Evolutionary conservation across 176 grass and related monocot genomes (phyloP).

Genomic region (Musa troglodytarum): DNA sequence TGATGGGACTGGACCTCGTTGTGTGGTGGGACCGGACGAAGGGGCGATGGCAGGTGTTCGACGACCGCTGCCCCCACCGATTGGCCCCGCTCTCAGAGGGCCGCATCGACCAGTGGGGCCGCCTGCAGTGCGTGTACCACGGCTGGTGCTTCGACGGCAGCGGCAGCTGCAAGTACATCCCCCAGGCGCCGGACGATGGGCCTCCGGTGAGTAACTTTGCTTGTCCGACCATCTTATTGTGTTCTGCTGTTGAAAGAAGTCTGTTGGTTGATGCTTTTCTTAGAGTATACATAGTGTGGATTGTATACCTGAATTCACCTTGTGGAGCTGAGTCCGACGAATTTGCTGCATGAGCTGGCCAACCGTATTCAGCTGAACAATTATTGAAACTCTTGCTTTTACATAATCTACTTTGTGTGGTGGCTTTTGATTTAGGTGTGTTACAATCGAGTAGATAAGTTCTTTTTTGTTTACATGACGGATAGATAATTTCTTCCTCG

Average conservation of each 20-base stretch:
- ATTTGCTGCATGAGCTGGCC: neutral
- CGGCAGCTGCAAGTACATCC: slow-evolving; percentile 76
- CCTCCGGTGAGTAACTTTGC: slow-evolving; percentile 26
- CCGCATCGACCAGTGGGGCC: slow-evolving; percentile 62
- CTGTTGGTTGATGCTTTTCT: too few relatives aligned
- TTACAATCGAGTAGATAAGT: too few relatives aligned
- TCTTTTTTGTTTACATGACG: too few relatives aligned
- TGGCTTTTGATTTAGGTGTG: too few relatives aligned
- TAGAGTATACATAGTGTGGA: too few relatives aligned
- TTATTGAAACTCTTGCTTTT: neutral
- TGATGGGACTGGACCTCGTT: slow-evolving; percentile 64
- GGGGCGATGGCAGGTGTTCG: slow-evolving; percentile 73
- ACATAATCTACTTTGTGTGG: neutral
- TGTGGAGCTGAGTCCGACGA: neutral
- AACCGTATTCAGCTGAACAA: neutral
- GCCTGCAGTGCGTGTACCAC: slow-evolving; percentile 90
- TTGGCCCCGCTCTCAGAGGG: slow-evolving; percentile 86
- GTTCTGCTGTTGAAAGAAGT: too few relatives aligned
- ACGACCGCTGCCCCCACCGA: slow-evolving; percentile 76
- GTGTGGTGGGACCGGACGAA: slow-evolving; percentile 63
- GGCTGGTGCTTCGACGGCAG: slow-evolving; percentile 95
- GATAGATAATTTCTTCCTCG: too few relatives aligned
- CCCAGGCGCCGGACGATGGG: slow-evolving; percentile 65
- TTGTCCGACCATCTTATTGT: neutral
- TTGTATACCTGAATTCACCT: neutral